Evolutionary conservation across 805 yeast species (phyloP), one percentile per base, ranked within the genome.

Genomic region (Kodamaea lidongshanica): DNA sequence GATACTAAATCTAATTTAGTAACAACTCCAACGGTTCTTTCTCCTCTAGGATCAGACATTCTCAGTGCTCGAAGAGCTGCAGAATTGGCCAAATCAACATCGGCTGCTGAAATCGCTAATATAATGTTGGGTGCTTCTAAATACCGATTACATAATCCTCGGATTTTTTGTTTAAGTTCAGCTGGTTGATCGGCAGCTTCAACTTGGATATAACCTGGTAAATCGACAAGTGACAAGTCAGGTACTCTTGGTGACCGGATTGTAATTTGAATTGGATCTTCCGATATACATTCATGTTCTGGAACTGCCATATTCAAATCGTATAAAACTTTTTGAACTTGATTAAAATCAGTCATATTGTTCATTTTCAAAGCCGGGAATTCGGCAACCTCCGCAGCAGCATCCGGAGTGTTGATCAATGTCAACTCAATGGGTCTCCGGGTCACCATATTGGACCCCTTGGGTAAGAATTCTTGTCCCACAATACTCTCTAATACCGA

Each of bases 361-460:
- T 73, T 81, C 63, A 85, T 65, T 45, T 84, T 80, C 49, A 92
- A 62, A 8, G 89, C 86, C 1, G 98, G 97, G 48, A 92, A 89
- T 53, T 89, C 96, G 1, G 96, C 96, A 18, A 77, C 74, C 42
- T 85, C 94, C 5, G 88, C 80, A 2, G 87, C 86, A 1, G 77
- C 54, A 7, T 60, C 65, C n/a, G 94, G 88, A 3, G 95, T 76
- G 50, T 92, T 88, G 6, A 92, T 79, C 28, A 92, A 65, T 0
- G 98, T 94, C 41, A 92, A 67, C 59, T 92, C 99, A 27, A 92
- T 89, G 2, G 99, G 99, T 45, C 98, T 72, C 54, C 97, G 74
- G 0, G 99, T 92, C 19, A 94, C 98, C 98, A 92, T 94, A 52
- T 94, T 92, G 23, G 85, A 75, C 18, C 99, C 99, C 56, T 92